Percentiles rank a stretch among this genome's conserved stretches.
Conservation (phyloP, 2,329 filamentous ascomycete genomes). For the Juglanconis sp. region DNA sequence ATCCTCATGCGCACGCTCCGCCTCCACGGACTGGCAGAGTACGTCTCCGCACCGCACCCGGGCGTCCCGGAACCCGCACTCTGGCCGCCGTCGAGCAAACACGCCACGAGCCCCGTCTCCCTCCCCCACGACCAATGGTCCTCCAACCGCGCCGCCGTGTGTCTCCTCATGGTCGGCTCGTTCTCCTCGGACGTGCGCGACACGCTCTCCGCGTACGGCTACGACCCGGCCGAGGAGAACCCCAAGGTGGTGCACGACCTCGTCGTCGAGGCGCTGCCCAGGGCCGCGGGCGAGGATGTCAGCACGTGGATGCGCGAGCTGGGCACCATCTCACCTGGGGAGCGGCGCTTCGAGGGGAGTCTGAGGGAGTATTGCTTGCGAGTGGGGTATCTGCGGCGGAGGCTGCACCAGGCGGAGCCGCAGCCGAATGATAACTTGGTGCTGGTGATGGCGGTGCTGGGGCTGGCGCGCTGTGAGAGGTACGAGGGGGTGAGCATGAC, state of each 20-base stretch:
- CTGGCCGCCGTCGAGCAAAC: background rate
- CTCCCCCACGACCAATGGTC: slow-evolving; percentile 8
- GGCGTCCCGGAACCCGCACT: slow-evolving; percentile 9
- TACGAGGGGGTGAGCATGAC: slow-evolving; percentile 15
- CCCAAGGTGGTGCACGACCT: slow-evolving; percentile 14
- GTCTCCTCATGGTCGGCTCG: slow-evolving; percentile 16
- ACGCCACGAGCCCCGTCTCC: background rate
- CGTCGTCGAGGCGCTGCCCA: slow-evolving; percentile 12
- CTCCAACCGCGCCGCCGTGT: slow-evolving; percentile 13
- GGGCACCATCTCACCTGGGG: slow-evolving; percentile 8
- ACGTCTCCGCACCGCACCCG: slow-evolving; percentile 7
- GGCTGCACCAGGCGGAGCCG: slow-evolving; percentile 16
- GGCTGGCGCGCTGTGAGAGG: slow-evolving; percentile 8
- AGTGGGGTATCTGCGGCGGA: slow-evolving; percentile 13
- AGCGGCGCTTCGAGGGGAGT: slow-evolving; percentile 14
- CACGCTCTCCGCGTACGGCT: slow-evolving; percentile 16
- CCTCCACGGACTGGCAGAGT: slow-evolving; percentile 11
- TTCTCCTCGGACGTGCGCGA: slow-evolving; percentile 16
- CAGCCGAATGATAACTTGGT: slow-evolving; percentile 18
- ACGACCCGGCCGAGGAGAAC: slow-evolving; percentile 12
- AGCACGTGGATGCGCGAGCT: slow-evolving; percentile 14
- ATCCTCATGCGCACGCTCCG: slow-evolving; percentile 12
- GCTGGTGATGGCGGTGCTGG: slow-evolving; percentile 18
- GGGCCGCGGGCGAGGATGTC: slow-evolving; percentile 13
- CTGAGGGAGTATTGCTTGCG: slow-evolving; percentile 13